Conservation (phyloP, 2,329 filamentous ascomycete species). For the Sclerotinia nivalis region DNA sequence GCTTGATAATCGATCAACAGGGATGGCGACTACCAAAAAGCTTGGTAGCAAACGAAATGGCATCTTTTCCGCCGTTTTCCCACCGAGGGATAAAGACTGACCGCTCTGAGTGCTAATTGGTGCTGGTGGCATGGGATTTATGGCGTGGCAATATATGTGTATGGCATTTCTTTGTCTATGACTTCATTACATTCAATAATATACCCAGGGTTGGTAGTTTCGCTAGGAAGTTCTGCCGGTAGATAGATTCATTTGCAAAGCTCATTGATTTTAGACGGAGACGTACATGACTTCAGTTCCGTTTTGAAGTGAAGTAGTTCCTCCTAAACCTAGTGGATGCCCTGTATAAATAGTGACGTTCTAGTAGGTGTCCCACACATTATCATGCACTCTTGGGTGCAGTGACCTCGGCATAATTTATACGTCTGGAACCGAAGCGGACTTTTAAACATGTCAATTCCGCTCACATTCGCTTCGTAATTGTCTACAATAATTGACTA, state of each 20-base stretch:
- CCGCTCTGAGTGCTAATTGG: not conserved
- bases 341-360: not conserved
- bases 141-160: not conserved
- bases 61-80: not conserved
- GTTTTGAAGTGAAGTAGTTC: not conserved
- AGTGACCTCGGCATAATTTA: not conserved
- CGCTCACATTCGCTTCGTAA: slow-evolving; percentile 1
- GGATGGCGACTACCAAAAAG: not conserved
- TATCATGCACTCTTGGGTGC: not conserved
- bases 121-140: not conserved
- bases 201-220: not conserved
- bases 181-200: not conserved
- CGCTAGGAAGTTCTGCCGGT: not conserved
- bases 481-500: not conserved
- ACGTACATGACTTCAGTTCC: not conserved
- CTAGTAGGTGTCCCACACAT: not conserved
- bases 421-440: not conserved
- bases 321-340: not conserved
- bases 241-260: not conserved
- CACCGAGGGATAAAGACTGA: not conserved
- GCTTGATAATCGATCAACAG: slow-evolving; percentile 9
- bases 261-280: not conserved
- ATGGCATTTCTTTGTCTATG: not conserved
- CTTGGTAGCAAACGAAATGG: not conserved
- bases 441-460: not conserved